These are phyloP conservation scores for Dovyalis caffra DNA, from an alignment of 345 rosid genomes.

Conservation along the genomic window DNA sequence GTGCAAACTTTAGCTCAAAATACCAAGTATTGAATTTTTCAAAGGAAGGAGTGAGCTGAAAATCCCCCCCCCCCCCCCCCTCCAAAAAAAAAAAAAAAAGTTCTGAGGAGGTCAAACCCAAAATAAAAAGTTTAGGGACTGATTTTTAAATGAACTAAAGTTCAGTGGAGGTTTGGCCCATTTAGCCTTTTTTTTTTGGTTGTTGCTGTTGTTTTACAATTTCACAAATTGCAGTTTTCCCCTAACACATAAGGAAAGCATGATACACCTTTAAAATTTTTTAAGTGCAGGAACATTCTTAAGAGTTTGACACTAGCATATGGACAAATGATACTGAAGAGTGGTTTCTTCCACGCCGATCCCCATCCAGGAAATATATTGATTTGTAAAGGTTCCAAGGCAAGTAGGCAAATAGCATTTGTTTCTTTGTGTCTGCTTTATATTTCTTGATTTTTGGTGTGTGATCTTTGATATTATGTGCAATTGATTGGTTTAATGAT, in stretches of 20 bases:
- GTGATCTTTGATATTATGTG: neutral
- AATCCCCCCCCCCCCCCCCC: no score
- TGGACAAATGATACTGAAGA: constrained; percentile 96
- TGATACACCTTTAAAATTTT: constrained; percentile 13
- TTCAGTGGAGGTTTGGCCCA: no score
- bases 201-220: neutral
- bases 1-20: no score
- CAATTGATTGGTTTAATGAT: neutral
- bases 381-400: constrained; percentile 90
- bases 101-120: no score
- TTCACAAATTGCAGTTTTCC: neutral
- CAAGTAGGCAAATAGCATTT: constrained; percentile 34
- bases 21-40: no score
- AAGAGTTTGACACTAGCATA: constrained; percentile 77
- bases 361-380: constrained; percentile 97
- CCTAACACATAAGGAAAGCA: neutral
- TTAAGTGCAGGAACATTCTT: constrained; percentile 68
- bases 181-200: no score
- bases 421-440: neutral
- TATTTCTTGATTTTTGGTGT: neutral
- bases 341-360: constrained; percentile 97
- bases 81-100: no score
- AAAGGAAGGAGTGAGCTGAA: no score
- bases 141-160: no score
- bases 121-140: no score